Base-by-base conservation (phyloP, 257 asterid species). In the Nicotiana attenuata region DNA sequence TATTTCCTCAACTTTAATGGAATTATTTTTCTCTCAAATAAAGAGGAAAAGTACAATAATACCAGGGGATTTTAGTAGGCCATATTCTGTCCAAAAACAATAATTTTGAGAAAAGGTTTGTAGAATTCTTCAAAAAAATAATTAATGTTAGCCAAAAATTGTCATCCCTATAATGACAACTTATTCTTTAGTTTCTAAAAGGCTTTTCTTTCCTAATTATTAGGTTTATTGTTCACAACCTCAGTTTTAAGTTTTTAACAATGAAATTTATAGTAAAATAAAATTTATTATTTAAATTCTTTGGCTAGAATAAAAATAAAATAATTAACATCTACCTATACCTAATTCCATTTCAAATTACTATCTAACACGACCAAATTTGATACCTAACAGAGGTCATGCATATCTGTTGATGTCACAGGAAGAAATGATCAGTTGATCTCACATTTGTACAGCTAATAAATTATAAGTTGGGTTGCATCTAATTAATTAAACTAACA, bases 331-430 rank as follows among this genome's bases (percentile, higher is more conserved):
- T 71, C 3, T 47, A 45, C 38, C 50, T 14, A 7, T 45, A 71
- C 38, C 78, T 71, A 14, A 71, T 71, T 71, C 38, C 35, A 71
- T 7, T 71, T 13, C 10, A 41, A 47, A 47, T 1, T 69, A 11
- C n/a, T 47, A 64, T 45, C 38, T 71, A 71, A 71, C 78, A 73
- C 60, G 63, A 53, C 60, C 41, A 73, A 73, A 45, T 22, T 68
- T 14, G 61, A 31, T 47, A 73, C 78, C 78, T 47, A 47, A 14
- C 35, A 22, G 14, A 45, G 53, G 38, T 22, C 78, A 5, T 14
- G 1, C 60, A 47, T 22, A 45, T 73, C 78, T 47, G 2, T 13
- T 45, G 55, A 22, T 73, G 65, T 10, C 65, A 60, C 65, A 20
- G 3, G 24, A 17, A 57, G 24, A 17, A 57, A 57, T 52, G 5